Conservation (phyloP, 371 early-diverging fungal genomes). For the Actinomortierella wolfii region DNA sequence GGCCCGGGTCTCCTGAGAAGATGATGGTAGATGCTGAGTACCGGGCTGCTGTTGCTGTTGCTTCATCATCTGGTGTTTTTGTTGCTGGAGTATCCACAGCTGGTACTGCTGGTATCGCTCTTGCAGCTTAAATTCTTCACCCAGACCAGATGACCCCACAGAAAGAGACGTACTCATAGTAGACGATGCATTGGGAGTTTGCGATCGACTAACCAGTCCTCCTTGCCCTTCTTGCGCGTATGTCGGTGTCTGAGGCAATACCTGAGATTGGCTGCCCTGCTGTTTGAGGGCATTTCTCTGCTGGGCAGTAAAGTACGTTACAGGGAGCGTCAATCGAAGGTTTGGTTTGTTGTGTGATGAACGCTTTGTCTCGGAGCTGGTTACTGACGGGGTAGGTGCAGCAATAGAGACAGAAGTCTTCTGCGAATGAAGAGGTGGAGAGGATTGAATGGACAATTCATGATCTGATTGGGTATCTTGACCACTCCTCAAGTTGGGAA, state of each 20-base stretch:
- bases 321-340: too few species aligned
- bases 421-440: not conserved
- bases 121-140: too few species aligned
- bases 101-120: slow-evolving; percentile 2
- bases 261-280: too few species aligned
- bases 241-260: too few species aligned
- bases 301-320: too few species aligned
- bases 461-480: not conserved
- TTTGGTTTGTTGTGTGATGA: too few species aligned
- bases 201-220: not conserved
- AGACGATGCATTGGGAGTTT: not conserved
- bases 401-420: not conserved
- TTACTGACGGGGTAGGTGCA: not conserved
- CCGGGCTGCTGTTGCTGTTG: not conserved
- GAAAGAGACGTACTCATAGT: too few species aligned
- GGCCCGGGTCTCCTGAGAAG: slow-evolving; percentile 2
- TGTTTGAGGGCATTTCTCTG: too few species aligned
- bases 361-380: not conserved
- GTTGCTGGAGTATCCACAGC: slow-evolving; percentile 9
- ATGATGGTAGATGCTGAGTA: slow-evolving; percentile 8
- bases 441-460: slow-evolving; percentile 1
- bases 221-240: slow-evolving; percentile 5
- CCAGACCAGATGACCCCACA: too few species aligned
- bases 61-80: slow-evolving; percentile 2
- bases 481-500: slow-evolving; percentile 5